Conservation (phyloP, 768 basidiomycete genomes). For the Pleurotus cornucopiae region DNA sequence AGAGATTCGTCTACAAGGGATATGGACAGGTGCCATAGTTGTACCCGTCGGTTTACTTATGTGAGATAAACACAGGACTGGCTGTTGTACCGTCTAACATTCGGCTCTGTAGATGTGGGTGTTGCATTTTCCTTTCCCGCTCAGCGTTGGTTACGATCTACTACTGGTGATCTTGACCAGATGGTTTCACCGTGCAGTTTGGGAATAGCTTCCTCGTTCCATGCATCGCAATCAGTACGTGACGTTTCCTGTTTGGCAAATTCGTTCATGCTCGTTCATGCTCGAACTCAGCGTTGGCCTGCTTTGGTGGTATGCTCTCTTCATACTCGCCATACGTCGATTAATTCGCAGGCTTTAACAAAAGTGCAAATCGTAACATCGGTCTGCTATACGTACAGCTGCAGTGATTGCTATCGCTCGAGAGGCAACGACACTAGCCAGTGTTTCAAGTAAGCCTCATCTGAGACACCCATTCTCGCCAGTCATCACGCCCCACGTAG, state of each 20-base stretch:
- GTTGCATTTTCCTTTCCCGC: no score
- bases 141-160: no score
- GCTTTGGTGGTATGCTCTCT: conserved; percentile 27
- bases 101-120: no score
- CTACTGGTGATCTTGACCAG: conserved; percentile 9
- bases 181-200: conserved; percentile 31
- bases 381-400: conserved; percentile 35
- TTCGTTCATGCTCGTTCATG: not conserved
- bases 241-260: not conserved
- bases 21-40: conserved; percentile 32
- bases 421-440: conserved; percentile 34
- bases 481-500: conserved; percentile 12
- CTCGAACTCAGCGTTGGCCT: conserved; percentile 23
- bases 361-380: conserved; percentile 33
- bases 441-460: conserved; percentile 29
- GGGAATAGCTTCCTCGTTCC: conserved; percentile 30
- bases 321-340: not conserved
- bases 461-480: not conserved
- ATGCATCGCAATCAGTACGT: conserved; percentile 33
- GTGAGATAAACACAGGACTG: conserved; percentile 15
- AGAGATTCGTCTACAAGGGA: conserved; percentile 32
- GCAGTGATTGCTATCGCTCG: conserved; percentile 32
- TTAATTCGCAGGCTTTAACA: not conserved
- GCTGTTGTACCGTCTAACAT: no score
- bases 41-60: conserved; percentile 30